Conservation (phyloP, 345 rosid species). For the Moricandia moricandioides region DNA sequence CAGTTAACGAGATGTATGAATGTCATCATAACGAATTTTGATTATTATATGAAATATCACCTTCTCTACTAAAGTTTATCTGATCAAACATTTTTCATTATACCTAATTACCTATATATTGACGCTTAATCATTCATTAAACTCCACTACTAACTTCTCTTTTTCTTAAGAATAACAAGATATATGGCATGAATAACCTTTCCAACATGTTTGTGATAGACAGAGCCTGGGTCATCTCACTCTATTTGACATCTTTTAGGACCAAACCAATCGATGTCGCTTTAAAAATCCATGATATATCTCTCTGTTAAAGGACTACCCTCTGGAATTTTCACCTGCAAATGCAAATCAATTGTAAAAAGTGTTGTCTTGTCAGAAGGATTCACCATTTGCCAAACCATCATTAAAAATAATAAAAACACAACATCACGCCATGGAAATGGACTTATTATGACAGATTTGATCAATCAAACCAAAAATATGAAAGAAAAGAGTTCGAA, state of each 20-base stretch:
- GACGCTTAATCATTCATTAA: background rate
- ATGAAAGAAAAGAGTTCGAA: background rate
- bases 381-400: constrained; percentile 6
- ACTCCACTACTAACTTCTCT: background rate
- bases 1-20: background rate
- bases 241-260: constrained; percentile 21
- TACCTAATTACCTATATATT: background rate
- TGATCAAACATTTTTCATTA: background rate
- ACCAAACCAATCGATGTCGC: constrained; percentile 21
- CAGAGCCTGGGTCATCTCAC: constrained; percentile 27
- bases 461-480: background rate
- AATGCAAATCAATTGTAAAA: background rate
- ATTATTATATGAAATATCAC: background rate
- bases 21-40: background rate
- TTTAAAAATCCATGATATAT: constrained; percentile 21
- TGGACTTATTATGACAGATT: background rate
- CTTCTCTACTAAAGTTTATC: background rate
- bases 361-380: background rate
- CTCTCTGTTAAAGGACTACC: constrained; percentile 21
- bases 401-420: background rate
- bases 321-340: constrained; percentile 23
- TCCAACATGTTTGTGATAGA: background rate
- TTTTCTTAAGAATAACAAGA: background rate
- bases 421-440: background rate
- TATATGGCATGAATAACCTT: constrained; percentile 20